Base-by-base conservation (phyloP, 2,329 filamentous ascomycete genomes). In the Lachnellula hyalina region DNA sequence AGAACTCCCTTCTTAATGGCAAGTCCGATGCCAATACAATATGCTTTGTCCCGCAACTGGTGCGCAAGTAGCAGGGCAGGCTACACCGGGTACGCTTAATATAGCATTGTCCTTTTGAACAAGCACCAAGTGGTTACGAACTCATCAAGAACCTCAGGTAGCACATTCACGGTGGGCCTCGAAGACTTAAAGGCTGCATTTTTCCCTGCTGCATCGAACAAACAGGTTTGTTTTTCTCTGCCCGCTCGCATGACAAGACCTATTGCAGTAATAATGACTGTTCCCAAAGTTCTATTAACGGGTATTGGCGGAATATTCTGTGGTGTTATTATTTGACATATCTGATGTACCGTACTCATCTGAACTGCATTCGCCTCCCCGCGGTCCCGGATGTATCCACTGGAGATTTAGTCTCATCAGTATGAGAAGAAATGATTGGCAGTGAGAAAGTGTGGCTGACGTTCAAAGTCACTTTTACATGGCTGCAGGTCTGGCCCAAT, bases 381-480 rank as follows among this genome's bases (percentile, higher is more conserved):
- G 17, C n/a, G 21, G 21, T n/a, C 19, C n/a, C 17, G 36, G 36
- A 9, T 40, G 15, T 15, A 8, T 15, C 5, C 15, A 40, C 3
- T n/a, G 41, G 47, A 23, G 19, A 25, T 17, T 21, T 21, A 21
- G 14, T 47, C 14, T 28, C 6, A 7, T 47, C 44, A 47, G 14
- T 17, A 7, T 44, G 3, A 4, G 12, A 21, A 21, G 0, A 5
- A 47, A 32, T 12, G 15, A 32, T 23, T 58, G 53, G 56, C 56
- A 53, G 56, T 49, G 58, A 58, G 15, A 17, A 44, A 49, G 51
- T 46, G 52, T 54, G 49, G 56, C 60, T 60, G 52, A 56, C 53
- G 49, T 58, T 58, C 35, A n/a, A 35, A 28, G 38, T 47, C 17
- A 41, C 38, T 46, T 42, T 36, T 23, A 41, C 28, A 34, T 19